These are phyloP conservation scores for Leishmania aethiopica DNA, from an alignment of 208 protist genomes.

Conservation along the genomic window DNA sequence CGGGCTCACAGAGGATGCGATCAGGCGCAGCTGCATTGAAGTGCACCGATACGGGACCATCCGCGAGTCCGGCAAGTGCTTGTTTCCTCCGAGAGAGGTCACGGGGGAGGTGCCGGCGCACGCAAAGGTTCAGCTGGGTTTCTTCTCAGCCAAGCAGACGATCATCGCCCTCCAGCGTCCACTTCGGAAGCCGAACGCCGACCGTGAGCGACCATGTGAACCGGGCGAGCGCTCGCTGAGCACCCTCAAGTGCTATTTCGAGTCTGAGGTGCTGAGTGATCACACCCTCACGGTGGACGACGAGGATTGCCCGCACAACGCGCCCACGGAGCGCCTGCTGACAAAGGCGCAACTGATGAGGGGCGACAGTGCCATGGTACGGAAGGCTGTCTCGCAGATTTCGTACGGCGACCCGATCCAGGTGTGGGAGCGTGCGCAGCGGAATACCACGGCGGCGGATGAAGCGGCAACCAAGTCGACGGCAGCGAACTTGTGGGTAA, in stretches of 20 bases:
- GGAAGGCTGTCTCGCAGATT: slow-evolving; percentile 50
- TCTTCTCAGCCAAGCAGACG: slow-evolving; percentile 85
- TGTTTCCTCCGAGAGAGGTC: slow-evolving; percentile 64
- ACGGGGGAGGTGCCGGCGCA: slow-evolving; percentile 41
- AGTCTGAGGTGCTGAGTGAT: slow-evolving; percentile 63
- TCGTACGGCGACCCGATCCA: slow-evolving; percentile 88
- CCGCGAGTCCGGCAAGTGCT: slow-evolving; percentile 79
- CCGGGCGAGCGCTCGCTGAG: slow-evolving; percentile 43
- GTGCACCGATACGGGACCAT: slow-evolving; percentile 75
- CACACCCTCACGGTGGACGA: slow-evolving; percentile 70
- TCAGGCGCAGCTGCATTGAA: slow-evolving; percentile 50
- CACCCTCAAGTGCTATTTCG: slow-evolving; percentile 71
- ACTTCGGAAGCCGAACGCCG: slow-evolving; percentile 30
- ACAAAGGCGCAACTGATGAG: slow-evolving; percentile 37
- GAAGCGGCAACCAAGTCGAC: slow-evolving; percentile 30
- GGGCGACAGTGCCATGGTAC: slow-evolving; percentile 43
- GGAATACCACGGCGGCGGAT: not conserved
- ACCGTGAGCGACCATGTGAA: slow-evolving; percentile 48
- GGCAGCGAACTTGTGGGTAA: slow-evolving; percentile 62
- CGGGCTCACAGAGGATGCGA: slow-evolving; percentile 40
- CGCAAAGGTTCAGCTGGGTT: slow-evolving; percentile 77
- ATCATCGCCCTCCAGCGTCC: slow-evolving; percentile 49
- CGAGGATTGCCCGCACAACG: slow-evolving; percentile 74
- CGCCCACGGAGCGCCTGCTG: slow-evolving; percentile 54
- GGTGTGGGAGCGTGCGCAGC: slow-evolving; percentile 61